These are phyloP conservation scores for Lolium multiflorum DNA, from an alignment of 176 grass and related monocot genomes.

Conservation along the genomic window DNA sequence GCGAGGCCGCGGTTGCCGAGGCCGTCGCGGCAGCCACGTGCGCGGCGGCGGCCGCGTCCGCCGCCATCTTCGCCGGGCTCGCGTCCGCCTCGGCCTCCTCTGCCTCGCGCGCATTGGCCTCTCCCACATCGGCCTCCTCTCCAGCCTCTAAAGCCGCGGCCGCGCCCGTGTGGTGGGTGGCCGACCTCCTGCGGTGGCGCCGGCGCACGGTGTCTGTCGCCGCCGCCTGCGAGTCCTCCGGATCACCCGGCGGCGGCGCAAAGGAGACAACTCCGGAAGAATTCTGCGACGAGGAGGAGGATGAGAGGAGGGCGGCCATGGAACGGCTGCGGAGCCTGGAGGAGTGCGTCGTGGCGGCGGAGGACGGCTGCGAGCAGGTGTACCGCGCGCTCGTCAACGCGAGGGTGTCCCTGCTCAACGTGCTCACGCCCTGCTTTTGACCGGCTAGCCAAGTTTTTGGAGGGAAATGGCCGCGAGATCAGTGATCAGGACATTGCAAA, in stretches of 20 bases:
- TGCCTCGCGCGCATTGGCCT: slow-evolving; percentile 12
- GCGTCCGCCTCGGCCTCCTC: slow-evolving; percentile 54
- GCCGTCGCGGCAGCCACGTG: slow-evolving; percentile 47
- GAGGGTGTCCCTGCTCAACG: slow-evolving; percentile 72
- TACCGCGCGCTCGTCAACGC: slow-evolving; percentile 71
- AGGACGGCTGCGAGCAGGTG: slow-evolving; percentile 62
- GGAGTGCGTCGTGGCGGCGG: slow-evolving; percentile 57
- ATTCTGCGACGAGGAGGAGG: slow-evolving; percentile 54
- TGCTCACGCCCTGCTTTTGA: slow-evolving; percentile 65
- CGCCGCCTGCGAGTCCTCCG: slow-evolving; percentile 7
- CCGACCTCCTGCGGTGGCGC: slow-evolving; percentile 65
- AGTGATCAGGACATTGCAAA: neutral
- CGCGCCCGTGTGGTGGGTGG: slow-evolving; percentile 72
- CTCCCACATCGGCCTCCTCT: slow-evolving; percentile 34
- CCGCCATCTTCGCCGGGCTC: slow-evolving; percentile 58
- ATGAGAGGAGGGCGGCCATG: slow-evolving; percentile 57
- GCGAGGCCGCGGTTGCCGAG: slow-evolving; percentile 50
- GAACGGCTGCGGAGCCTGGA: slow-evolving; percentile 52
- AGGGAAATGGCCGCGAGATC: slow-evolving; percentile 1
- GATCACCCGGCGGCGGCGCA: neutral
- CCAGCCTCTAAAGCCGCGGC: slow-evolving; percentile 33
- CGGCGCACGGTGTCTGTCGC: slow-evolving; percentile 54
- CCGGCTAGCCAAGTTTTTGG: neutral
- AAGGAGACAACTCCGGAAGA: slow-evolving; percentile 17
- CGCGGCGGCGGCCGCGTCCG: slow-evolving; percentile 52